Evolutionary conservation across 176 grass and related monocot genomes (phyloP).

Genomic region (Oryza rufipogon): DNA sequence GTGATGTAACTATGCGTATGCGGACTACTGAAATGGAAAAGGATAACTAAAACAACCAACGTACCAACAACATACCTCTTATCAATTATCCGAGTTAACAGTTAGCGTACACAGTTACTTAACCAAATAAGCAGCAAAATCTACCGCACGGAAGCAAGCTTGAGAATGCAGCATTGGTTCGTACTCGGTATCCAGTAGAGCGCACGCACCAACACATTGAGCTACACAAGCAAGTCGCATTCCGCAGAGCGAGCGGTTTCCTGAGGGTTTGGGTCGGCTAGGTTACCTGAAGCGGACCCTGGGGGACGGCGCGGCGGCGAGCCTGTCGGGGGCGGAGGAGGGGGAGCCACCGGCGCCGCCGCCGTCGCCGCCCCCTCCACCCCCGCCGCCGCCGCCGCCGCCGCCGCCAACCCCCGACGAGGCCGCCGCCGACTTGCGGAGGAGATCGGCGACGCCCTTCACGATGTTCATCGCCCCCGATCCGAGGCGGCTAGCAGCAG

Average conservation of each 20-base stretch:
- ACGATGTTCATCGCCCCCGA: constrained; percentile 89
- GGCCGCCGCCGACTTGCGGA: constrained; percentile 74
- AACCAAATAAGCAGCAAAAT: not conserved
- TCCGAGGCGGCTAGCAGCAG: constrained; percentile 53
- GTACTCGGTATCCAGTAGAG: not conserved
- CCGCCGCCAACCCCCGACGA: constrained; percentile 32
- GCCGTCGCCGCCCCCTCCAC: not conserved
- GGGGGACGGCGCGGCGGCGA: constrained; percentile 65
- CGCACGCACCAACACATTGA: not conserved
- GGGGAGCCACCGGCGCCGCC: not conserved
- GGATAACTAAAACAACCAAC: not conserved
- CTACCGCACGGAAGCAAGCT: constrained; percentile 13
- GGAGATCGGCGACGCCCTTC: constrained; percentile 94
- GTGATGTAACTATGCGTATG: not conserved
- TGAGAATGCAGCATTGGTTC: constrained; percentile 19
- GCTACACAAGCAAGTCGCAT: not conserved
- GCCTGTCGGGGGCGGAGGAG: constrained; percentile 32
- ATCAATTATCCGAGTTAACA: constrained; percentile 10
- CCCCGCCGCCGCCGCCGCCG: not conserved
- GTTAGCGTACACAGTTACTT: not conserved
- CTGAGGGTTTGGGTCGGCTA: not conserved
- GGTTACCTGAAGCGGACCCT: constrained; percentile 87
- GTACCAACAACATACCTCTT: not conserved
- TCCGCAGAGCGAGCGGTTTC: constrained; percentile 2
- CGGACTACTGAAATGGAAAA: not conserved